Percentiles rank a stretch among this genome's conserved stretches.
phyloP scores from a whole-genome alignment of 495 filamentous ascomycete species.

The Talaromyces ruber region DNA sequence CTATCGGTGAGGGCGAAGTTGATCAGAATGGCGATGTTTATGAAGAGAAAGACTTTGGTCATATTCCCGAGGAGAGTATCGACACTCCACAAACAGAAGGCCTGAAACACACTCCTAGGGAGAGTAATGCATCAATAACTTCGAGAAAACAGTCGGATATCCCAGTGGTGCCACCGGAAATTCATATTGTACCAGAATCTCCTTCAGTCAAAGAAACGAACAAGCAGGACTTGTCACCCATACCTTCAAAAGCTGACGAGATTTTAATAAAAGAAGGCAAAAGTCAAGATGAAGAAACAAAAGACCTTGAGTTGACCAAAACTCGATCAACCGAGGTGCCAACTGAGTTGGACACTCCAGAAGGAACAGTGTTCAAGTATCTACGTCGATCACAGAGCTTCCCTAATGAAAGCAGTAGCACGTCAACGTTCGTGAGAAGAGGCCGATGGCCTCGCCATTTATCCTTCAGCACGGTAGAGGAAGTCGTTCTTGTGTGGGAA shows the following conservation, averaged over 20 bases:
- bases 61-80: background rate
- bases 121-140: background rate
- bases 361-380: conserved; percentile 22
- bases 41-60: background rate
- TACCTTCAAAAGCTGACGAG: background rate
- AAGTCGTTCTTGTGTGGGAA: conserved; percentile 71
- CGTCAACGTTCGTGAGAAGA: conserved; percentile 34
- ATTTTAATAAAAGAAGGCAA: background rate
- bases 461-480: conserved; percentile 85
- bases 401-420: conserved; percentile 18
- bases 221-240: background rate
- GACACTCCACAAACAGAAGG: background rate
- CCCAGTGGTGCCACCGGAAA: conserved; percentile 13
- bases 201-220: background rate
- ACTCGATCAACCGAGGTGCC: conserved; percentile 29
- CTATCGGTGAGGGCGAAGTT: conserved; percentile 25
- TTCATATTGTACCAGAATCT: conserved; percentile 10
- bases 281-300: conserved; percentile 18
- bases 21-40: conserved; percentile 8
- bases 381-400: conserved; percentile 40
- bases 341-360: conserved; percentile 18
- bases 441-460: conserved; percentile 69
- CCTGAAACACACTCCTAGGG: conserved; percentile 4
- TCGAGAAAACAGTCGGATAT: conserved; percentile 7
- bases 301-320: conserved; percentile 22